Evolutionary conservation across 257 asterid species (phyloP), one percentile per base, ranked within the genome.

Genomic region (Nicotiana paniculata): DNA sequence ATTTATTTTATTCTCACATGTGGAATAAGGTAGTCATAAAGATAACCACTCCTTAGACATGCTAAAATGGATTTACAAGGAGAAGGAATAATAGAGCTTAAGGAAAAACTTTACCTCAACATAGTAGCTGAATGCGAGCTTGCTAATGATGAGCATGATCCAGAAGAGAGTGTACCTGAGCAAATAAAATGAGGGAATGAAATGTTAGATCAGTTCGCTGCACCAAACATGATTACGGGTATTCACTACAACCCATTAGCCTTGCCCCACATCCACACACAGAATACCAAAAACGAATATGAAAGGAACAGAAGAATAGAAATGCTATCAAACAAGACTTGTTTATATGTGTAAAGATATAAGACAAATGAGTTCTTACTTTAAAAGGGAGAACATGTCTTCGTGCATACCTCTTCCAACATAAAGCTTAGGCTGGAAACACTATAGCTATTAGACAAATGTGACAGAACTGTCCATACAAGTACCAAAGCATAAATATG

Each of bases 361-460:
- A 81, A 83, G 62, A 37, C 35, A 72, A 77, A 80, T 64, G 66
- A 37, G 79, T 70, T 88, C 98, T 93, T 92, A 96, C 99, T 94
- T 96, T 68, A 91, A 86, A 86, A 96, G 97, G 85, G 99, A 89
- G 61, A 94, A 82, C 87, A 89, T 90, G 87, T 91, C 99, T 89
- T 96, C 99, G 48, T 94, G 99, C 99, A 96, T 94, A 88, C 99
- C 99, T 92, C 99, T 92, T 90, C 98, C 99, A 85, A 96, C 90
- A 81, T 93, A 96, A 77, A 92, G 89, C 91, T 94, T 94, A 53
- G 98, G 98, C 99, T 96, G 93, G 82, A 86, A 84, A 82, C 39
- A 63, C 69, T 18, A 39, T 53, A 80, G 67, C 81, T 81, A 53
- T 86, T 81, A 85, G 77, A 80, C 81, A 82, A 81, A 77, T 28